phyloP scores from a whole-genome alignment of 352 stramenopile species.

The Phytophthora palmivora region DNA sequence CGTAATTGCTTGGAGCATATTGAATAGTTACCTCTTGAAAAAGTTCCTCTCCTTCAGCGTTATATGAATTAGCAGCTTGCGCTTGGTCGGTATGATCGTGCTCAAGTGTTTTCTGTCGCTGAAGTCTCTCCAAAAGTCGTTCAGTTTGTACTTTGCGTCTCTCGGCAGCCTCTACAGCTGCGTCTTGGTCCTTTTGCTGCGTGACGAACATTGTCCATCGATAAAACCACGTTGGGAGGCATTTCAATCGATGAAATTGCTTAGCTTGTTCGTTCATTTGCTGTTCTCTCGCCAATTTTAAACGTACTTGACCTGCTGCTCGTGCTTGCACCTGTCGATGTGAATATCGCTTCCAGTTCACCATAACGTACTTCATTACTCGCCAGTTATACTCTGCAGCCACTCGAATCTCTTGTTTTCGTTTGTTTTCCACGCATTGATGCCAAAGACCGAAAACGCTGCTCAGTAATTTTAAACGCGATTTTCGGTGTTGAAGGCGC shows the following conservation, averaged over 20 bases:
- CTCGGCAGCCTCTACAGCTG: slow-evolving; percentile 29
- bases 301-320: slow-evolving; percentile 18
- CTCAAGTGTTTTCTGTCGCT: slow-evolving; percentile 22
- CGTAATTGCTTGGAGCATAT: not conserved
- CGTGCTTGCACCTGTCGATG: slow-evolving; percentile 10
- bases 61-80: slow-evolving; percentile 1
- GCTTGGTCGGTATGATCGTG: not conserved
- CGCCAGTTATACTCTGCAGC: slow-evolving; percentile 34
- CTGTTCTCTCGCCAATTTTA: slow-evolving; percentile 26
- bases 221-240: slow-evolving; percentile 61
- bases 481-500: slow-evolving; percentile 33
- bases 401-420: slow-evolving; percentile 23
- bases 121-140: slow-evolving; percentile 48
- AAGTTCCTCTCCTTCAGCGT: not conserved
- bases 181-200: slow-evolving; percentile 38
- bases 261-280: slow-evolving; percentile 36
- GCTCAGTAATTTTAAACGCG: slow-evolving; percentile 19
- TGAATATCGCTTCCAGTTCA: slow-evolving; percentile 31
- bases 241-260: slow-evolving; percentile 43
- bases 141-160: slow-evolving; percentile 47
- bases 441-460: slow-evolving; percentile 25
- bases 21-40: not conserved
- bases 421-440: slow-evolving; percentile 11
- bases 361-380: slow-evolving; percentile 20
- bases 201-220: slow-evolving; percentile 40